Conservation (phyloP, 1,284 basidiomycete species). For the Papiliotrema fonsecae region DNA sequence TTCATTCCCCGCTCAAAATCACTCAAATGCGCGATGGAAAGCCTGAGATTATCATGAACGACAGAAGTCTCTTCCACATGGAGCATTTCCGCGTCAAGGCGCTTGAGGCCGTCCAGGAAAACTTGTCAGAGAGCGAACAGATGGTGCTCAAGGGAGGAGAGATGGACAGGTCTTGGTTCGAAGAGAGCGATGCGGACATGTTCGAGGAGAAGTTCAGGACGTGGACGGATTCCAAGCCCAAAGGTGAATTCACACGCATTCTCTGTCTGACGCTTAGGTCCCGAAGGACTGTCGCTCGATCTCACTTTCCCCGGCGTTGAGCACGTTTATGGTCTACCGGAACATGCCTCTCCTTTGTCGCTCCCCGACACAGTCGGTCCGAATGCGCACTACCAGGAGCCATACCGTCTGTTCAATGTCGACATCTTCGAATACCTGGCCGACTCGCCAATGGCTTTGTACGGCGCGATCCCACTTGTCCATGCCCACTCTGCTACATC, state of each 20-base stretch:
- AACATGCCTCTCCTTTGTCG: constrained; percentile 87
- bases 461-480: constrained; percentile 86
- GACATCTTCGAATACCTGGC: constrained; percentile 97
- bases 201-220: constrained; percentile 87
- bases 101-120: constrained; percentile 42
- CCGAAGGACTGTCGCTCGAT: constrained; percentile 88
- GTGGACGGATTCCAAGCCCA: constrained; percentile 90
- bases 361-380: constrained; percentile 66
- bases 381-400: constrained; percentile 70
- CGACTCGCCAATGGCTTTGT: constrained; percentile 85
- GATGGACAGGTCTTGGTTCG: constrained; percentile 69
- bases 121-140: constrained; percentile 40
- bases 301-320: constrained; percentile 87
- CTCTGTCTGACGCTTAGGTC: constrained; percentile 56
- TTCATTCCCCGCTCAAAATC: constrained; percentile 69
- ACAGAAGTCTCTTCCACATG: constrained; percentile 87
- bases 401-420: constrained; percentile 91
- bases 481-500: constrained; percentile 79
- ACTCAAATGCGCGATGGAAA: constrained; percentile 66
- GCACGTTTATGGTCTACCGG: constrained; percentile 91
- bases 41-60: constrained; percentile 85
- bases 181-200: constrained; percentile 71
- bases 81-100: constrained; percentile 86
- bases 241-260: constrained; percentile 57
- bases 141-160: constrained; percentile 47